Evolutionary conservation across 768 basidiomycete genomes (phyloP), one percentile per base, ranked within the genome.

Genomic region (Tulasnella calospora): DNA sequence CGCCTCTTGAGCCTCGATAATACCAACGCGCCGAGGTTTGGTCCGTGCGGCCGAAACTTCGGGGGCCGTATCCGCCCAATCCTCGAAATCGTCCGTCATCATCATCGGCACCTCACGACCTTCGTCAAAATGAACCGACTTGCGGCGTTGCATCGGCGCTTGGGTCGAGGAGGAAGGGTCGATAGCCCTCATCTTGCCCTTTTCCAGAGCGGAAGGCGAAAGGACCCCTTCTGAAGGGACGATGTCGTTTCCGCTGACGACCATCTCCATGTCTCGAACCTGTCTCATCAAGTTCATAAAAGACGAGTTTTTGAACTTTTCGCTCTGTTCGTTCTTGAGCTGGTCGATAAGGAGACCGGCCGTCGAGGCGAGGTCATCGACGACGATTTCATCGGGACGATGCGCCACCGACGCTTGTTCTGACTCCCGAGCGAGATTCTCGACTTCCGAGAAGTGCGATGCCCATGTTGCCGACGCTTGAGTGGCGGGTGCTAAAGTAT

Each of bases 211-310:
- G 3, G 71, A 72, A 38, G 71, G 71, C 33, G 71, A 72, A 21
- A 13, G n/a, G 3, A 72, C 44, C 21, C 71, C 44, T 21, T 72
- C 71, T 76, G 78, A 27, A 78, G 88, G 85, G 15, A 96, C 92
- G 84, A 98, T 89, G 74, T 91, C 84, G 82, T 95, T 91, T 27
- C 92, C 93, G 71, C 93, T 90, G 2, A 97, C 91, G 21, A 91
- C 87, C 55, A 94, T 87, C 82, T 92, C 89, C 10, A 91, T 89
- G 84, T 96, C 95, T 51, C 94, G 87, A 77, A 98, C 85, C 83
- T 94, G 90, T 74, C 88, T 89, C 95, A 98, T 97, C 36, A 98
- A 87, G 30, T 88, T 88, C 87, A 98, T 86, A 83, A 98, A 98
- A 79, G 89, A 87, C 83, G 94, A 95, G 41, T 94, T 89, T 84